phyloP scores from a whole-genome alignment of 192 early-diverging fungal species.

The Linnemannia elongata region DNA sequence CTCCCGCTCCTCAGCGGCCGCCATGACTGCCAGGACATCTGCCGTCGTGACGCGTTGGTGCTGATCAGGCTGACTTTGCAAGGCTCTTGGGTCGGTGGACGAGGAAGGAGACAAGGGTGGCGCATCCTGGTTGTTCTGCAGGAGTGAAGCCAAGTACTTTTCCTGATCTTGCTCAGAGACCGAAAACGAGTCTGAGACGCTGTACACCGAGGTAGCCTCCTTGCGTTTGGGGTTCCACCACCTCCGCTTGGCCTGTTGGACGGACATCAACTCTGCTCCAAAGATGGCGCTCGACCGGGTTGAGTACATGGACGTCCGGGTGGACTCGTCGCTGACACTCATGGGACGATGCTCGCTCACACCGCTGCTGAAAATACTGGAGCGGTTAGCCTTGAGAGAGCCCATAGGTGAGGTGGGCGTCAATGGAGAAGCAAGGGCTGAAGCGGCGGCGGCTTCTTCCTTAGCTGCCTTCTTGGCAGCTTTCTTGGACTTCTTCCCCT shows the following conservation, averaged over 20 bases:
- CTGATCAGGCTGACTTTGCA: neutral
- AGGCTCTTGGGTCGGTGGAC: neutral
- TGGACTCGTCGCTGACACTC: slow-evolving; percentile 3
- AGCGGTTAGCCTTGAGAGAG: slow-evolving; percentile 23
- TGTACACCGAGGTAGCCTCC: slow-evolving; percentile 35
- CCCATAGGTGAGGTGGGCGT: slow-evolving; percentile 11
- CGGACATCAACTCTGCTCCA: slow-evolving; percentile 14
- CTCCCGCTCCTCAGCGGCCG: neutral
- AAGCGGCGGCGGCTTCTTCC: slow-evolving; percentile 6
- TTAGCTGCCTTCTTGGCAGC: slow-evolving; percentile 4
- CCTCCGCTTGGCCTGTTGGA: slow-evolving; percentile 45
- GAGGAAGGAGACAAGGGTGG: neutral
- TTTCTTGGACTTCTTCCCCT: slow-evolving; percentile 32
- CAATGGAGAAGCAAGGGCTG: neutral
- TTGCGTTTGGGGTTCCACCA: slow-evolving; percentile 53
- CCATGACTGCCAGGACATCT: neutral
- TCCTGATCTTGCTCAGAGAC: slow-evolving; percentile 47
- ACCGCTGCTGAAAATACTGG: slow-evolving; percentile 25
- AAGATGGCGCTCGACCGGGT: slow-evolving; percentile 22
- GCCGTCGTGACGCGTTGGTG: neutral
- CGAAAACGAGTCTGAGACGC: slow-evolving; percentile 1
- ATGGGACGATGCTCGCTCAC: slow-evolving; percentile 1
- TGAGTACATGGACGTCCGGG: slow-evolving; percentile 26
- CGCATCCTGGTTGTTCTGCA: slow-evolving; percentile 9
- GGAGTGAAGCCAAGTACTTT: slow-evolving; percentile 18